Conservation (phyloP, 352 stramenopile species). For the Thraustochytrium sp. region DNA sequence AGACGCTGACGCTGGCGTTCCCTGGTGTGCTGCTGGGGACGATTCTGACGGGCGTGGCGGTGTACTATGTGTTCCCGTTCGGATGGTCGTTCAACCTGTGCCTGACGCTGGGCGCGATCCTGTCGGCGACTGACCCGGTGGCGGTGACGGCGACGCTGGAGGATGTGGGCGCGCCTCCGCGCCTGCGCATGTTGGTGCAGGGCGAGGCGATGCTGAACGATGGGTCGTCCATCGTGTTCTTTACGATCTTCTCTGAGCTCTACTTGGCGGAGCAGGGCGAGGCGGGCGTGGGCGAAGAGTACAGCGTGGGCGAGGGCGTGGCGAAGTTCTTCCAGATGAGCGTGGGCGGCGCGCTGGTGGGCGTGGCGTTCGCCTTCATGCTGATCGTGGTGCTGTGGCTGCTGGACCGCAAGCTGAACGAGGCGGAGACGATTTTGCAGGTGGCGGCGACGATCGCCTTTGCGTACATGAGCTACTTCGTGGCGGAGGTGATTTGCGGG, state of each 20-base stretch:
- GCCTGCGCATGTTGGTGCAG: slow-evolving; percentile 52
- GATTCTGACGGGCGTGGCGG: slow-evolving; percentile 50
- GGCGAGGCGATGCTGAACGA: slow-evolving; percentile 74
- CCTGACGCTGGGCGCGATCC: slow-evolving; percentile 45
- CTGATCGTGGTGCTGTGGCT: not conserved
- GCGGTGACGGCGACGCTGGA: slow-evolving; percentile 50
- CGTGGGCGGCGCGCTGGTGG: slow-evolving; percentile 36
- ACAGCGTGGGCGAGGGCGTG: slow-evolving; percentile 11
- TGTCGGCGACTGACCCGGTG: slow-evolving; percentile 50
- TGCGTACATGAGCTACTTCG: slow-evolving; percentile 61
- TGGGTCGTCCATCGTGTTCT: slow-evolving; percentile 69
- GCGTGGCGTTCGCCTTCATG: slow-evolving; percentile 24
- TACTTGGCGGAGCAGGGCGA: not conserved
- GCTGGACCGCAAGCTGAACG: slow-evolving; percentile 11
- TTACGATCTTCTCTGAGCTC: slow-evolving; percentile 55
- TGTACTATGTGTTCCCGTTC: slow-evolving; percentile 52
- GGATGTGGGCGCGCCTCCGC: slow-evolving; percentile 45
- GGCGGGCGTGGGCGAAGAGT: slow-evolving; percentile 53
- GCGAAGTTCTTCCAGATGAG: slow-evolving; percentile 29
- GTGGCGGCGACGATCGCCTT: slow-evolving; percentile 54
- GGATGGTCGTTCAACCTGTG: slow-evolving; percentile 39
- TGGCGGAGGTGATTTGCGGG: slow-evolving; percentile 49
- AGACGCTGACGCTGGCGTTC: slow-evolving; percentile 64
- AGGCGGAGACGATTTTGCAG: slow-evolving; percentile 59
- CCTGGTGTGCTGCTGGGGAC: slow-evolving; percentile 57